Conservation (phyloP, 106 monocot genomes). For the Dendrobium catenatum region DNA sequence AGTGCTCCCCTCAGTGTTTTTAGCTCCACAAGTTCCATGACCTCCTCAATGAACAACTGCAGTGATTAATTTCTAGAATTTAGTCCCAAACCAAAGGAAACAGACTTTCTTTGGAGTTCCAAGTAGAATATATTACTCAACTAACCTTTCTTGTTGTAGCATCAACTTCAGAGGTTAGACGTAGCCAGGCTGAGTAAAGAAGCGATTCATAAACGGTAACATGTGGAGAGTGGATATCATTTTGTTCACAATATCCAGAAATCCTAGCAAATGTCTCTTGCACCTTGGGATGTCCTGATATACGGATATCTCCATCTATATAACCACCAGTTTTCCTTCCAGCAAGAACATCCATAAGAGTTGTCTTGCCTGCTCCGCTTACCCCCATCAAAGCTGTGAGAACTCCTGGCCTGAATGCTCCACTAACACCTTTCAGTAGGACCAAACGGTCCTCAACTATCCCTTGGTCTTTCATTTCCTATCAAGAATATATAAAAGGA, state of each 20-base stretch:
- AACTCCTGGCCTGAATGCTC: conserved; percentile 80
- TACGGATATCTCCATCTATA: conserved; percentile 63
- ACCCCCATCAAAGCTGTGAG: conserved; percentile 90
- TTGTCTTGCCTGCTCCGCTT: conserved; percentile 88
- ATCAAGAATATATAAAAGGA: conserved; percentile 5
- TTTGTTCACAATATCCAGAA: conserved; percentile 88
- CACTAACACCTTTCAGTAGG: conserved; percentile 71
- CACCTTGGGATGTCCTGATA: conserved; percentile 76
- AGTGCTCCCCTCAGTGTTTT: conserved; percentile 46
- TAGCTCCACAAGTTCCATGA: conserved; percentile 91
- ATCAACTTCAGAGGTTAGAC: conserved; percentile 56
- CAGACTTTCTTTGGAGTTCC: neutral
- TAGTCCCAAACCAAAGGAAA: neutral
- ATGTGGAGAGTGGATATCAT: conserved; percentile 85
- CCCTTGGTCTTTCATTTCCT: conserved; percentile 86
- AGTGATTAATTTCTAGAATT: neutral
- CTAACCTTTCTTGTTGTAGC: conserved; percentile 48
- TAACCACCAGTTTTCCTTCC: conserved; percentile 90
- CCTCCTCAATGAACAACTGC: conserved; percentile 78
- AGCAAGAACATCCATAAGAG: conserved; percentile 84
- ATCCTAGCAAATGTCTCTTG: conserved; percentile 89
- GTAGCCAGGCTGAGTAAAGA: conserved; percentile 78
- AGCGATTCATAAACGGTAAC: conserved; percentile 84
- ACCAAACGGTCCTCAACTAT: conserved; percentile 38
- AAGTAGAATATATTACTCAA: neutral